Conservation (phyloP, 2,329 filamentous ascomycete species). For the Trichoderma sp. region DNA sequence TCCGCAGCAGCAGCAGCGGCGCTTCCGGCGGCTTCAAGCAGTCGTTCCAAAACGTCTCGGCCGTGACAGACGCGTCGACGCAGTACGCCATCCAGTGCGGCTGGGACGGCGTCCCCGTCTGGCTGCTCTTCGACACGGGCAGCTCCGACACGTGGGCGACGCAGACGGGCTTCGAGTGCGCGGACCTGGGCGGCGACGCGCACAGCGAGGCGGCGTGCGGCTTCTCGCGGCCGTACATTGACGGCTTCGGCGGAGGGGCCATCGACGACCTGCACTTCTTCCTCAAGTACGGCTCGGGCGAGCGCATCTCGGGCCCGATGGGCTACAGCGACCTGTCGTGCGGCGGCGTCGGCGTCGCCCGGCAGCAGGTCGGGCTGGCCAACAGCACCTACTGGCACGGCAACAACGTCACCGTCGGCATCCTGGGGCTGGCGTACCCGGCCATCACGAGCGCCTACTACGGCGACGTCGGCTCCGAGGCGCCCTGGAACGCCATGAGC, state of each 20-base stretch:
- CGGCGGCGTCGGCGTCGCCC: constrained; percentile 48
- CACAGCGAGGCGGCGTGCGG: constrained; percentile 42
- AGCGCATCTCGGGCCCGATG: constrained; percentile 51
- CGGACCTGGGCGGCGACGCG: constrained; percentile 40
- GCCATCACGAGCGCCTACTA: constrained; percentile 53
- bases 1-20: constrained; percentile 31
- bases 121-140: constrained; percentile 54
- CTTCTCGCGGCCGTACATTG: constrained; percentile 46
- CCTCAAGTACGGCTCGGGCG: constrained; percentile 53
- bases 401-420: constrained; percentile 54
- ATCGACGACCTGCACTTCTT: constrained; percentile 50
- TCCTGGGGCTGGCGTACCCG: constrained; percentile 55
- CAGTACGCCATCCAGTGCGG: constrained; percentile 47
- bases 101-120: constrained; percentile 45
- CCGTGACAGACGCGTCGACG: constrained; percentile 45
- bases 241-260: constrained; percentile 46
- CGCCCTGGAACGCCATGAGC: constrained; percentile 43
- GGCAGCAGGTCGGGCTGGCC: constrained; percentile 53
- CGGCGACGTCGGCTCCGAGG: constrained; percentile 45
- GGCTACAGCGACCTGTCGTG: constrained; percentile 51
- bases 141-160: constrained; percentile 57
- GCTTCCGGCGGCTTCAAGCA: constrained; percentile 31
- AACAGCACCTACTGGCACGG: constrained; percentile 55
- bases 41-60: constrained; percentile 44
- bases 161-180: constrained; percentile 47